Conservation (phyloP, 1,139 yeast genomes). For the Lodderomyces jiufengensis region DNA sequence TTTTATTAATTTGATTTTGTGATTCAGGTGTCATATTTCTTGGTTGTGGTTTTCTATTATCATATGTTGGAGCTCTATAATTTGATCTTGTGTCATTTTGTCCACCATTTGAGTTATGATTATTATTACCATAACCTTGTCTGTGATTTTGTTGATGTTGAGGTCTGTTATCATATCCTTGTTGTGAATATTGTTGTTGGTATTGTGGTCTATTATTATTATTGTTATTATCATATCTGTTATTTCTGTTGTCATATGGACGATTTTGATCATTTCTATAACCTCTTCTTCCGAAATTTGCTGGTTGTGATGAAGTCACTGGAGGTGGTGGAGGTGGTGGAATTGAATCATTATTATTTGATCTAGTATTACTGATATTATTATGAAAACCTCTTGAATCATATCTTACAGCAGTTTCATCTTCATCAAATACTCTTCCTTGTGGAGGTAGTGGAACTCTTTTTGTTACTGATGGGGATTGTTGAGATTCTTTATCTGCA, state of each 20-base stretch:
- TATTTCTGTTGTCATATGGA: neutral
- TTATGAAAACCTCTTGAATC: neutral
- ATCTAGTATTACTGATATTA: neutral
- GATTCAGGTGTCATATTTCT: neutral
- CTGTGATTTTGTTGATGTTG: neutral
- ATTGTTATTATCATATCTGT: neutral
- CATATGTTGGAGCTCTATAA: conserved; percentile 4
- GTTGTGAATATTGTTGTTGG: neutral
- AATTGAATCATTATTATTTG: neutral
- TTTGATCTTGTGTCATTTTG: conserved; percentile 1
- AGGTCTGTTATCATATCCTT: too few relatives aligned
- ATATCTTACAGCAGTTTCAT: neutral
- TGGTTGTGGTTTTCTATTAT: conserved; percentile 5
- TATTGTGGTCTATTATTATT: neutral
- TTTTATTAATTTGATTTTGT: conserved; percentile 16
- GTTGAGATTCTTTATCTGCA: neutral
- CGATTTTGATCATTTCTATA: neutral
- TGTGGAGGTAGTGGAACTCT: conserved; percentile 18
- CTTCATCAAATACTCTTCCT: neutral
- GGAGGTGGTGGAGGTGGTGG: conserved; percentile 10
- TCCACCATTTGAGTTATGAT: neutral
- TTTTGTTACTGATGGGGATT: neutral
- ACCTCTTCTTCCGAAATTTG: conserved; percentile 2
- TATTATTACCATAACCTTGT: neutral
- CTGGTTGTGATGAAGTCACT: conserved; percentile 5